A percentile compares a stretch with the other conserved stretches of the same genome.
phyloP scores from a whole-genome alignment of 2,329 filamentous ascomycete genomes.

The Trichoderma brevicompactum region DNA sequence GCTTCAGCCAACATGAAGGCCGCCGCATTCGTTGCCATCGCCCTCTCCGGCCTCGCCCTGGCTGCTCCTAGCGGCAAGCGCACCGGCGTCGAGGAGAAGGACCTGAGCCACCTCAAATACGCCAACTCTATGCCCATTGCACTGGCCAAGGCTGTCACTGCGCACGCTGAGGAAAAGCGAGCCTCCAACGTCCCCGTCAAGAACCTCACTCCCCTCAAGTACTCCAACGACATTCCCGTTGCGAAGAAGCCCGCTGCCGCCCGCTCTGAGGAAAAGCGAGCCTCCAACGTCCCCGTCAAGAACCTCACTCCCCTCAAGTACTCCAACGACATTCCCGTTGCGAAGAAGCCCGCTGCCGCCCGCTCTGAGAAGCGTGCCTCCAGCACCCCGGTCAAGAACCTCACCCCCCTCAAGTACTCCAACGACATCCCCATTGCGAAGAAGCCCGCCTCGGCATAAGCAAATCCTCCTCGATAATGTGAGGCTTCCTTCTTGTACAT shows the following conservation, averaged over 20 bases:
- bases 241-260: neutral
- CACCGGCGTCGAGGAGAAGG: conserved; percentile 3
- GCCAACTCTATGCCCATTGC: conserved; percentile 25
- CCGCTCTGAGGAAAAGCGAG: neutral
- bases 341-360: conserved; percentile 1
- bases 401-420: conserved; percentile 21
- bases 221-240: conserved; percentile 16
- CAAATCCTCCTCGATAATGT: neutral
- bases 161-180: neutral
- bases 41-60: conserved; percentile 27
- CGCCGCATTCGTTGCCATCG: conserved; percentile 25
- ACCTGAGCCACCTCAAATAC: conserved; percentile 21
- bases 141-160: neutral
- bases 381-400: conserved; percentile 17
- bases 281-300: conserved; percentile 6
- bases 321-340: conserved; percentile 13
- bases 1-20: conserved; percentile 26
- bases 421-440: conserved; percentile 10
- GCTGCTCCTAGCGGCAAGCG: conserved; percentile 22
- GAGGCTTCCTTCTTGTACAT: conserved; percentile 27
- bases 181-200: conserved; percentile 5
- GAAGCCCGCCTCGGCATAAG: conserved; percentile 18
- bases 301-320: conserved; percentile 24
- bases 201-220: conserved; percentile 22
- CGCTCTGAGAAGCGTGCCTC: neutral